These are phyloP conservation scores for Pleurotus ostreatus DNA, from an alignment of 768 basidiomycete species.

Conservation along the genomic window DNA sequence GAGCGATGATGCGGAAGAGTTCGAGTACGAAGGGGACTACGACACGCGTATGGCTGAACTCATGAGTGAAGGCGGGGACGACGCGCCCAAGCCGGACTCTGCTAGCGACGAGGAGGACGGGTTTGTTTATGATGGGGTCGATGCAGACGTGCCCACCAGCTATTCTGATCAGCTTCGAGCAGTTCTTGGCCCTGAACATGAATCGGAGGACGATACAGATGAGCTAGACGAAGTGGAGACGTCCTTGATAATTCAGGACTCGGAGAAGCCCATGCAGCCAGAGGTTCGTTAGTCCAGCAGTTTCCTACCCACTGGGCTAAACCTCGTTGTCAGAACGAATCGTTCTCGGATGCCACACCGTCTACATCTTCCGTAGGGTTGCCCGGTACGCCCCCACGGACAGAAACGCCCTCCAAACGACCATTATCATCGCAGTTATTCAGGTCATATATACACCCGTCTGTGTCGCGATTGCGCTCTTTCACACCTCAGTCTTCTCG, in stretches of 20 bases:
- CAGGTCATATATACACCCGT: conserved; percentile 65
- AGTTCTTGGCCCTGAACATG: conserved; percentile 63
- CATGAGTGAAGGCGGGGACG: conserved; percentile 41
- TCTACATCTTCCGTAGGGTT: conserved; percentile 31
- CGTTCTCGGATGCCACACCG: conserved; percentile 31
- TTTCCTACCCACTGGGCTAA: conserved; percentile 5
- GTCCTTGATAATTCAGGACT: conserved; percentile 37
- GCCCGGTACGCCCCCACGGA: conserved; percentile 33
- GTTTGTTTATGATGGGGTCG: conserved; percentile 73
- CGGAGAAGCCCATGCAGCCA: conserved; percentile 22
- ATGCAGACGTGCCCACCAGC: conserved; percentile 46
- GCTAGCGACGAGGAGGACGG: conserved; percentile 52
- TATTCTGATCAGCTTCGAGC: conserved; percentile 72
- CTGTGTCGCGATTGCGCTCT: conserved; percentile 79
- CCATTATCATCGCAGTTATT: conserved; percentile 35
- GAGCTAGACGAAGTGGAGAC: conserved; percentile 41
- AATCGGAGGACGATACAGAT: conserved; percentile 32
- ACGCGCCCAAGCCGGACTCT: conserved; percentile 24
- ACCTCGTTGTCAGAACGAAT: conserved; percentile 25
- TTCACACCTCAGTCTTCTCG: conserved; percentile 46
- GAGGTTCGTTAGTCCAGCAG: too few relatives aligned
- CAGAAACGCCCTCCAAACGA: conserved; percentile 30
- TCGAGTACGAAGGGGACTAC: conserved; percentile 47
- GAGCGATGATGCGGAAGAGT: conserved; percentile 37
- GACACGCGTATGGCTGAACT: conserved; percentile 68